phyloP scores from a whole-genome alignment of 805 yeast species.

The Yamadazyma paraphyllophila region DNA sequence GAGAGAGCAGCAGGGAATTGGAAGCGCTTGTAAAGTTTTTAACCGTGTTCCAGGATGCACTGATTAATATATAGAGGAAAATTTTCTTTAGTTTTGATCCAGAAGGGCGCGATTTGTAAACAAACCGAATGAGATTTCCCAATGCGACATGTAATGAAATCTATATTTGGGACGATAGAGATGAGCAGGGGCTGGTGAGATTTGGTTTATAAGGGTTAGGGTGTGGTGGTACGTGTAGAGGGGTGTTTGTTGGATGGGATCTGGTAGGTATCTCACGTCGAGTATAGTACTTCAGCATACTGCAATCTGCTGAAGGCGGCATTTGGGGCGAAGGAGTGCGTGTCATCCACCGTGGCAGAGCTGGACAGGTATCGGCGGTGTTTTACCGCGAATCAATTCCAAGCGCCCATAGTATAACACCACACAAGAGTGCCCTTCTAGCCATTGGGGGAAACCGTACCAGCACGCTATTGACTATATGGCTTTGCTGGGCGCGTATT shows the following conservation, averaged over 20 bases:
- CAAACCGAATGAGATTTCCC: slow-evolving; percentile 8
- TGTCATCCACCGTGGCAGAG: too few relatives aligned
- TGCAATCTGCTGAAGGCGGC: too few relatives aligned
- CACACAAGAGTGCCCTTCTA: too few relatives aligned
- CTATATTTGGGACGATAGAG: background rate
- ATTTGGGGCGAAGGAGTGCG: too few relatives aligned
- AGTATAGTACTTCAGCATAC: too few relatives aligned
- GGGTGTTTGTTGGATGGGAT: background rate
- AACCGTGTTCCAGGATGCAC: background rate
- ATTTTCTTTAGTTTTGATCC: slow-evolving; percentile 1
- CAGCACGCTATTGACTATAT: too few relatives aligned
- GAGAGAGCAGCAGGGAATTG: background rate
- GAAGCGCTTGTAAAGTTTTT: background rate
- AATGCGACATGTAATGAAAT: background rate
- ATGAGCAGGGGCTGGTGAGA: background rate
- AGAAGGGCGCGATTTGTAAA: slow-evolving; percentile 3
- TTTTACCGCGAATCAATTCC: too few relatives aligned
- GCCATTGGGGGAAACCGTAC: too few relatives aligned
- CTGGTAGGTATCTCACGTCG: background rate
- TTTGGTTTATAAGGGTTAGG: background rate
- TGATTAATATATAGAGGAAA: slow-evolving; percentile 2
- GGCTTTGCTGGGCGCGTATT: too few relatives aligned
- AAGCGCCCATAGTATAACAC: too few relatives aligned
- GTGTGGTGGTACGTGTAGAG: background rate
- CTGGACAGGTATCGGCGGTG: too few relatives aligned